Conservation (phyloP, 495 filamentous ascomycete genomes). For the Penicillium maclennaniae region DNA sequence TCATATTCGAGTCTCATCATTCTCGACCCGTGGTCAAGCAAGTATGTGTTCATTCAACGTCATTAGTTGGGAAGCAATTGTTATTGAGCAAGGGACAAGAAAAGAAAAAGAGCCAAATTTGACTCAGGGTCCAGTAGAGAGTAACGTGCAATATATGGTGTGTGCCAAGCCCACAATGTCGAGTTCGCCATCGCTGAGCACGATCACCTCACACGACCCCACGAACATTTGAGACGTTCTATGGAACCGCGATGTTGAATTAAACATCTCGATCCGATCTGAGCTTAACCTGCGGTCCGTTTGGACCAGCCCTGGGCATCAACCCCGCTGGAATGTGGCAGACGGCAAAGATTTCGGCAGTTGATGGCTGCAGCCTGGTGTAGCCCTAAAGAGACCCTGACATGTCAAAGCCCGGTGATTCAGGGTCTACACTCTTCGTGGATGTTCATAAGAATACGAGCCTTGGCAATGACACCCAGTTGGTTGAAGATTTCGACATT, state of each 20-base stretch:
- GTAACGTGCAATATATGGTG: constrained; percentile 20
- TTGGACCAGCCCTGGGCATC: background rate
- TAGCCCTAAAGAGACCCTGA: background rate
- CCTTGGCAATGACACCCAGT: constrained; percentile 16
- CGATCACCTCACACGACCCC: constrained; percentile 36
- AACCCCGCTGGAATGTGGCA: constrained; percentile 15
- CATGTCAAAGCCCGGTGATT: background rate
- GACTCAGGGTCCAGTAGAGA: background rate
- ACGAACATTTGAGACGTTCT: constrained; percentile 9
- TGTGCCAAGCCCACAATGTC: constrained; percentile 31
- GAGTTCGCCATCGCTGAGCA: constrained; percentile 33
- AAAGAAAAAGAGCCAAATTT: background rate
- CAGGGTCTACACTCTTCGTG: background rate
- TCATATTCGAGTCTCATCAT: background rate
- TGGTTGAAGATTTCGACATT: constrained; percentile 24
- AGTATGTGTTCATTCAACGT: background rate
- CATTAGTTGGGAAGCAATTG: background rate
- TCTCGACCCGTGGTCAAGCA: background rate
- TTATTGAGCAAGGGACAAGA: background rate
- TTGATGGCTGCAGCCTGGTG: constrained; percentile 13
- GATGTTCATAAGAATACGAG: constrained; percentile 16
- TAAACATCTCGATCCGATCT: constrained; percentile 19
- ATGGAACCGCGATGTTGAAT: constrained; percentile 12
- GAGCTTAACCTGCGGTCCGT: constrained; percentile 20
- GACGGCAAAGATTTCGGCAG: constrained; percentile 32